Evolutionary conservation across 2,329 filamentous ascomycete species (phyloP).

Genomic region (Verticillium isaacii): DNA sequence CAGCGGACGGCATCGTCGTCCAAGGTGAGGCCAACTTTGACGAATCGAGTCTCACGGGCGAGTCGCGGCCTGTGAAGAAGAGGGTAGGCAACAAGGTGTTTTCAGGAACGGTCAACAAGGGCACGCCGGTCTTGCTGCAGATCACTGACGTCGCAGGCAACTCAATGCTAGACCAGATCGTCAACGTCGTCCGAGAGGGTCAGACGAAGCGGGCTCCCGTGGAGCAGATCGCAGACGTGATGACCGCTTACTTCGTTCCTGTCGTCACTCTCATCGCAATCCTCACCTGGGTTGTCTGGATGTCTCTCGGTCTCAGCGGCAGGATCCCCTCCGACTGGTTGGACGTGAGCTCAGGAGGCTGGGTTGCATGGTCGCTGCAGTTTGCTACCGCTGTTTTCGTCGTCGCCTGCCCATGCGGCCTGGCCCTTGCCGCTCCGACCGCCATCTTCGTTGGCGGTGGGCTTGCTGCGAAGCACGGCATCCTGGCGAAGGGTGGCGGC

Average conservation of each 20-base stretch:
- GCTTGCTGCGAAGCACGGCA: slow-evolving; percentile 72
- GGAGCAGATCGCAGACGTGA: slow-evolving; percentile 65
- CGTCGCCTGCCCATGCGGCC: slow-evolving; percentile 78
- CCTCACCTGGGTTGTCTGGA: slow-evolving; percentile 67
- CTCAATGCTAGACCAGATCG: slow-evolving; percentile 78
- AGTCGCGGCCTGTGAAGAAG: slow-evolving; percentile 66
- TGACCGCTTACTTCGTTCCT: slow-evolving; percentile 76
- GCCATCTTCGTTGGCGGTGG: slow-evolving; percentile 81
- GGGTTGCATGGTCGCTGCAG: slow-evolving; percentile 69
- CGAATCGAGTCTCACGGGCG: slow-evolving; percentile 84
- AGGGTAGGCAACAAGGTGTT: slow-evolving; percentile 58
- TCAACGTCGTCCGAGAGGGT: slow-evolving; percentile 70
- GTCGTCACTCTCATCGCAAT: slow-evolving; percentile 66
- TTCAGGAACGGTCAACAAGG: slow-evolving; percentile 72
- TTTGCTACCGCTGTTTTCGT: slow-evolving; percentile 87
- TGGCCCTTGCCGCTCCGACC: slow-evolving; percentile 78
- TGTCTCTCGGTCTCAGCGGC: slow-evolving; percentile 57
- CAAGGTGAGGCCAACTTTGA: slow-evolving; percentile 68
- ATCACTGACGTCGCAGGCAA: slow-evolving; percentile 61
- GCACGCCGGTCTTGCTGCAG: slow-evolving; percentile 54
- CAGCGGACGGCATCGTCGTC: slow-evolving; percentile 70
- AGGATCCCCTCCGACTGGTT: slow-evolving; percentile 52
- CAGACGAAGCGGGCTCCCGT: slow-evolving; percentile 72
- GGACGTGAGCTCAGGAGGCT: slow-evolving; percentile 51
- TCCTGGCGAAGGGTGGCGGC: slow-evolving; percentile 78